phyloP scores from a whole-genome alignment of 495 filamentous ascomycete genomes.

The Hamigera avellanea region DNA sequence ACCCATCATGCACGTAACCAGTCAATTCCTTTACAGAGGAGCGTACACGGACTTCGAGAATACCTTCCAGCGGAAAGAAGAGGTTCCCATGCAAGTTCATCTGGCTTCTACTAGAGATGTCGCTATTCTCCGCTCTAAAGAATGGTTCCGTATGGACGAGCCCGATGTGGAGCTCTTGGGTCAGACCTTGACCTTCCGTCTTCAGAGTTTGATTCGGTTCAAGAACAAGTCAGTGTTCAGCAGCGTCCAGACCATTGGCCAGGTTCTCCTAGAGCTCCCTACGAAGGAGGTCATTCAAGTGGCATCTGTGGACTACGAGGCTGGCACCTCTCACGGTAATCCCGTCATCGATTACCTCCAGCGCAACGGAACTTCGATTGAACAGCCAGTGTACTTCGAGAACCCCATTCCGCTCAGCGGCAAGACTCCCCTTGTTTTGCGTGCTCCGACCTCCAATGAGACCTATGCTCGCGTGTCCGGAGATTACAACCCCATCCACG shows the following conservation, averaged over 20 bases:
- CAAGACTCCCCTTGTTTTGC: slow-evolving; percentile 74
- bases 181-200: slow-evolving; percentile 91
- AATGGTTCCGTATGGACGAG: slow-evolving; percentile 86
- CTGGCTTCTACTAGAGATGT: slow-evolving; percentile 79
- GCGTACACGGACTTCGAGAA: slow-evolving; percentile 89
- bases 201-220: slow-evolving; percentile 81
- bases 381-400: slow-evolving; percentile 95
- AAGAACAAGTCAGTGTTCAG: slow-evolving; percentile 92
- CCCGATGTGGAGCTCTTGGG: slow-evolving; percentile 72
- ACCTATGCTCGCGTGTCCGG: slow-evolving; percentile 95
- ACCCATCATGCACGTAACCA: slow-evolving; percentile 96
- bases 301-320: slow-evolving; percentile 87
- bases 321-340: slow-evolving; percentile 83
- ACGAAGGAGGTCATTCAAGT: slow-evolving; percentile 96
- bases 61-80: slow-evolving; percentile 94
- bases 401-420: slow-evolving; percentile 92
- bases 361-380: slow-evolving; percentile 82
- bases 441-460: slow-evolving; percentile 94
- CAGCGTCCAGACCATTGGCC: slow-evolving; percentile 81
- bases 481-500: slow-evolving; percentile 98
- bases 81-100: slow-evolving; percentile 91
- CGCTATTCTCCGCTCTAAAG: slow-evolving; percentile 85
- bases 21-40: slow-evolving; percentile 93
- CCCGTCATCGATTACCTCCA: slow-evolving; percentile 94
- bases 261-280: slow-evolving; percentile 89